Percentiles rank a stretch among this genome's conserved stretches.
Conservation (phyloP, 345 rosid genomes). For the Ricinus communis region DNA sequence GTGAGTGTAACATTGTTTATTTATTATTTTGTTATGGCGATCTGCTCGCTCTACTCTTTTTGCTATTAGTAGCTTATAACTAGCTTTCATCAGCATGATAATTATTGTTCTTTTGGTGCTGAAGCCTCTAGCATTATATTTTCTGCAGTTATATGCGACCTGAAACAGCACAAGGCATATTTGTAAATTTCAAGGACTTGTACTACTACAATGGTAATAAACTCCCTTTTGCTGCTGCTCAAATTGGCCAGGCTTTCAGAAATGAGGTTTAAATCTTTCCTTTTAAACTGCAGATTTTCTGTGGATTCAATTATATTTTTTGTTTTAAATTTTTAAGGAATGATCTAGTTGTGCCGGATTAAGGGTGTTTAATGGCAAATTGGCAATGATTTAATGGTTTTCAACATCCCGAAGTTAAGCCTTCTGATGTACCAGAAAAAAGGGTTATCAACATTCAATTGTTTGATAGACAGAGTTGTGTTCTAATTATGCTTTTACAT, state of each 20-base stretch:
- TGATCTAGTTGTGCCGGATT: too few relatives aligned
- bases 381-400: too few relatives aligned
- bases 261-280: conserved; percentile 68
- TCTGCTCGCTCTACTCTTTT: neutral
- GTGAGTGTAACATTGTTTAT: conserved; percentile 37
- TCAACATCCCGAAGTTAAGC: neutral
- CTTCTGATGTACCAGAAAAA: neutral
- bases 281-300: neutral
- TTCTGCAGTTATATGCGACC: conserved; percentile 87
- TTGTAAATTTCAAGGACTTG: conserved; percentile 84
- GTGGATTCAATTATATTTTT: neutral
- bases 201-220: conserved; percentile 89
- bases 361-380: too few relatives aligned
- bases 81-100: neutral
- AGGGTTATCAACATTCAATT: too few relatives aligned
- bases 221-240: conserved; percentile 98
- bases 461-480: too few relatives aligned
- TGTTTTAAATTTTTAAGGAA: too few relatives aligned
- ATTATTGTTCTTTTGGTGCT: neutral
- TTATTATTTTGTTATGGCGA: neutral
- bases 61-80: neutral
- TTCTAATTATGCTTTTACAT: neutral
- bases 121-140: neutral
- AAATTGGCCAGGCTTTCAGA: conserved; percentile 96
- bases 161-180: conserved; percentile 98